These are phyloP conservation scores for Tylopilus vinaceipallidus DNA, from an alignment of 768 basidiomycete species.

Conservation along the genomic window DNA sequence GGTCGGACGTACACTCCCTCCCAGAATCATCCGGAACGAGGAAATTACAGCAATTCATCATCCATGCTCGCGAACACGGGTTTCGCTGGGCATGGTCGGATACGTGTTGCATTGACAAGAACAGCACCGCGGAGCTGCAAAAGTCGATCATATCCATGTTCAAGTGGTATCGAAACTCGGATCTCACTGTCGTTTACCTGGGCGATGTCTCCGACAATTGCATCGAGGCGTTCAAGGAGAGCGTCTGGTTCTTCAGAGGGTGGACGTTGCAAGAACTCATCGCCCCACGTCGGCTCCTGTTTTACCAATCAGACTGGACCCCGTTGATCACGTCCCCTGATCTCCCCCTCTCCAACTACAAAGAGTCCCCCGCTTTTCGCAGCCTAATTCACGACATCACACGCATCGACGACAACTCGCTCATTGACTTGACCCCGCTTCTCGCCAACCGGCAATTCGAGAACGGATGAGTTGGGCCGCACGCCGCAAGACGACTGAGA, in stretches of 20 bases:
- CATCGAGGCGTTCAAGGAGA: conserved; percentile 12
- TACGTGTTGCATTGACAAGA: conserved; percentile 30
- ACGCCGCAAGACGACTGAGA: conserved; percentile 26
- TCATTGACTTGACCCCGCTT: conserved; percentile 17
- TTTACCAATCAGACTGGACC: conserved; percentile 26
- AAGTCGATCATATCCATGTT: conserved; percentile 33
- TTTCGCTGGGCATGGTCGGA: conserved; percentile 30
- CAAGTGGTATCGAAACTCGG: conserved; percentile 27
- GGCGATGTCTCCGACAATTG: conserved; percentile 16
- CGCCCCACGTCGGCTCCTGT: conserved; percentile 21
- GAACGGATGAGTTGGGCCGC: conserved; percentile 32
- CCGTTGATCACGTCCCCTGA: conserved; percentile 11
- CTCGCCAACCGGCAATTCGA: conserved; percentile 10
- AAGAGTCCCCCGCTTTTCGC: conserved; percentile 11
- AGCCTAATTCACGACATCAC: conserved; percentile 15
- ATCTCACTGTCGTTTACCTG: conserved; percentile 26
- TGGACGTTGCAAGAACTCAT: conserved; percentile 30
- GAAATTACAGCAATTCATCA: conserved; percentile 22
- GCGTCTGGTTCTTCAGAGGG: conserved; percentile 26
- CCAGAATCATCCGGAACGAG: conserved; percentile 5
- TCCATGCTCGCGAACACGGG: conserved; percentile 16
- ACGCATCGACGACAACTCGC: conserved; percentile 15
- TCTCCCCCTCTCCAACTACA: conserved; percentile 20
- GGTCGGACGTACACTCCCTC: conserved; percentile 16
- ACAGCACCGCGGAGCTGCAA: conserved; percentile 27